Base-by-base conservation (phyloP, 257 asterid genomes). In the Solanum neorickii region DNA sequence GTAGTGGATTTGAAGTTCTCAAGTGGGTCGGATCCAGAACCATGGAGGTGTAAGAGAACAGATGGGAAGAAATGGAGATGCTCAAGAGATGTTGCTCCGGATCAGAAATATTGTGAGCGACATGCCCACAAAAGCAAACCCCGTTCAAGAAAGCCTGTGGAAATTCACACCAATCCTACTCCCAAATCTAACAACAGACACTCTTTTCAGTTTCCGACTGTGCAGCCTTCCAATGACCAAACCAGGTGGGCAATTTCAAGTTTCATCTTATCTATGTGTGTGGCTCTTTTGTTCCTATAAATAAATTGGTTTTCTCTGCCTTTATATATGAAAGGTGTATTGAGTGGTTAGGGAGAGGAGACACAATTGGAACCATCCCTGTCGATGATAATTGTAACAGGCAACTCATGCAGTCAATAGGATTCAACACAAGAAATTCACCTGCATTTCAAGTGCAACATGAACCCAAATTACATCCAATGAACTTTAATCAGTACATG, bases 21-120 rank as follows among this genome's bases (percentile, higher is more conserved):
- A 31, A 84, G 52, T 60, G 93, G 94, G 80, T 88, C 92, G 84
- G 96, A 94, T 92, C 90, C 94, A 18, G 98, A 94, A 92, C 93
- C 95, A 27, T 93, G 98, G 98, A 89, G 98, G 90, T 94, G 98
- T 52, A 91, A 90, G 69, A 90, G 98, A 75, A 94, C 98, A 18
- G 98, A 94, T 75, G 98, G 98, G 21, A 94, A 94, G 85, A 94
- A 94, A 89, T 94, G 98, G 98, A 90, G 98, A 86, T 94, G 98
- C 52, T 65, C 90, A 7, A 88, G 87, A 41, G 89, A 88, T 73
- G 92, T 88, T 25, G 82, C 86, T 33, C 90, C 90, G 14, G 92
- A 88, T 59, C 89, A 86, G 44, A 90, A 90, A 29, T 88, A 88
- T 73, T 90, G 92, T 78, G 92, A 90, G 83, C 87, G 89, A 16